Conservation (phyloP, 306 rosid genomes). For the Lathyrus sativus region DNA sequence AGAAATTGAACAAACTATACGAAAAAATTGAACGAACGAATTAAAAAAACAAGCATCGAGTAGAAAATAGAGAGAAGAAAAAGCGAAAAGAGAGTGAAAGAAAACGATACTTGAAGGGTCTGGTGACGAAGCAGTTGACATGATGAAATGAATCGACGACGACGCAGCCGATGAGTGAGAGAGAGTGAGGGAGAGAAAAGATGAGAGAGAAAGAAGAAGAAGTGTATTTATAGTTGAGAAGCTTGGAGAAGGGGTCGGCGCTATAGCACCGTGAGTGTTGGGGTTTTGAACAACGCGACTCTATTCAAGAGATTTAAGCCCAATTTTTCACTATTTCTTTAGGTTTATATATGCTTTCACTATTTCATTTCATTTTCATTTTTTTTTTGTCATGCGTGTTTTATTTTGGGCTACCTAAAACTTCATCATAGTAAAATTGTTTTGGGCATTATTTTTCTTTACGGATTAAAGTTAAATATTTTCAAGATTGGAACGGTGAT, state of each 20-base stretch:
- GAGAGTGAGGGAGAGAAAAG: not conserved
- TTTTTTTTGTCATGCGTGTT: too few relatives aligned
- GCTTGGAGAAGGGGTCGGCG: constrained; percentile 47
- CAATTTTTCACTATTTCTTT: too few relatives aligned
- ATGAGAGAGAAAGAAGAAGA: not conserved
- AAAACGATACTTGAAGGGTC: constrained; percentile 28
- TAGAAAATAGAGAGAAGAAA: not conserved
- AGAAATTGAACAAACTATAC: not conserved
- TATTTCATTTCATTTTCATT: too few relatives aligned
- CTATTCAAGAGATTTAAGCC: too few relatives aligned
- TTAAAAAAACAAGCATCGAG: not conserved
- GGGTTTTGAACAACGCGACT: constrained; percentile 22
- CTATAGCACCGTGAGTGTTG: constrained; percentile 16
- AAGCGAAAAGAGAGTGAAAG: not conserved
- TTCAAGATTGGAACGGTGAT: too few relatives aligned
- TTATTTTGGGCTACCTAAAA: too few relatives aligned
- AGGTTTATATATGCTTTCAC: too few relatives aligned
- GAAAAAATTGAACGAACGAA: not conserved
- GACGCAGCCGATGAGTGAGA: constrained; percentile 4
- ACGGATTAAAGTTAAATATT: too few relatives aligned
- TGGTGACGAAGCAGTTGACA: constrained; percentile 29
- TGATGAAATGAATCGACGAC: constrained; percentile 29
- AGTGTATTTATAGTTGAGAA: constrained; percentile 17
- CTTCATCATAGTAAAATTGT: too few relatives aligned
- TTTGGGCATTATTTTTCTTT: too few relatives aligned